These are phyloP conservation scores for Pestalotiopsis sp. DNA, from an alignment of 2,329 filamentous ascomycete genomes.

Conservation along the genomic window DNA sequence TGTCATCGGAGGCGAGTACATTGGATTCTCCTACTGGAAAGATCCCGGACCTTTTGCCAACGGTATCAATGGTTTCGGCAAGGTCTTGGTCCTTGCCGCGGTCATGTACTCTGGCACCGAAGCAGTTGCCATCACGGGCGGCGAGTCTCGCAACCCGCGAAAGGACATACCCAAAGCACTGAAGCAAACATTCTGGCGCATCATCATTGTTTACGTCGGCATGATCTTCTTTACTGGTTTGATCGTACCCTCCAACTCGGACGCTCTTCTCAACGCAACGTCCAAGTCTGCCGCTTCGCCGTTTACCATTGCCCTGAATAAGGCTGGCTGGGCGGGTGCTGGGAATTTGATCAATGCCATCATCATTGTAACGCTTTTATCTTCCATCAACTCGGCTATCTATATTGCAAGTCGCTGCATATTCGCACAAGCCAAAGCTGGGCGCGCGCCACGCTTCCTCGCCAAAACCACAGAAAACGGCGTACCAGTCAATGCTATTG, in stretches of 20 bases:
- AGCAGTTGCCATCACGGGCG: conserved; percentile 35
- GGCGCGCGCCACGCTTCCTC: conserved; percentile 28
- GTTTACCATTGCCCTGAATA: conserved; percentile 29
- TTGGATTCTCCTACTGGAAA: conserved; percentile 34
- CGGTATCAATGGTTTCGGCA: conserved; percentile 35
- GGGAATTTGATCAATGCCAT: conserved; percentile 34
- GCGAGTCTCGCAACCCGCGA: conserved; percentile 30
- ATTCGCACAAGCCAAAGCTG: conserved; percentile 25
- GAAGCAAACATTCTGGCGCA: conserved; percentile 31
- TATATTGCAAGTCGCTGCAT: conserved; percentile 21
- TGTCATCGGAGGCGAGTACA: conserved; percentile 34
- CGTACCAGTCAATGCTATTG: conserved; percentile 26
- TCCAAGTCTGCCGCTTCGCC: conserved; percentile 30
- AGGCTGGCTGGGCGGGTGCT: conserved; percentile 28
- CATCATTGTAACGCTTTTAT: conserved; percentile 34
- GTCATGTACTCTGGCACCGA: conserved; percentile 38
- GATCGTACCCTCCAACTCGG: conserved; percentile 32
- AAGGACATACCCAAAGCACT: conserved; percentile 31
- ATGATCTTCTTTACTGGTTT: conserved; percentile 33
- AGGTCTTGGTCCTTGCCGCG: conserved; percentile 35
- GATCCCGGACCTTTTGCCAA: conserved; percentile 34
- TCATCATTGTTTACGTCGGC: conserved; percentile 30
- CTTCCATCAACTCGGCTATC: conserved; percentile 33
- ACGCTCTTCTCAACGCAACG: conserved; percentile 32
- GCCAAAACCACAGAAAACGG: conserved; percentile 28